These are phyloP conservation scores for Omphalotus olearius DNA, from an alignment of 1,284 basidiomycete genomes.

Conservation along the genomic window DNA sequence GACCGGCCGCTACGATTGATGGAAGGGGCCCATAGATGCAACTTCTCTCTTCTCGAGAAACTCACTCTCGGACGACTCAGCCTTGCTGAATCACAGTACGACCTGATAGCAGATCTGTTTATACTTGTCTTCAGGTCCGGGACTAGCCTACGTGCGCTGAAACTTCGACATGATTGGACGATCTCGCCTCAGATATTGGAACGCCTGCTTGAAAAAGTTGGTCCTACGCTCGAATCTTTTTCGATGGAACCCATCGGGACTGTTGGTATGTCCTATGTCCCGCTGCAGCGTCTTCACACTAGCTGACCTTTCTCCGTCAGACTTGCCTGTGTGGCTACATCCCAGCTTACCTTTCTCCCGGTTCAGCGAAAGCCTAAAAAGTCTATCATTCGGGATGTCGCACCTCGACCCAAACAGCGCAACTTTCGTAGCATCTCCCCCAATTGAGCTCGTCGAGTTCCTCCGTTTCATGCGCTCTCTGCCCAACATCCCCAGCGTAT, in stretches of 20 bases:
- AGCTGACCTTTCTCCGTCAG: not conserved
- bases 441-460: constrained; percentile 6
- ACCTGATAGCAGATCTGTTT: constrained; percentile 4
- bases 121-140: constrained; percentile 1
- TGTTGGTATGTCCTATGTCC: not conserved
- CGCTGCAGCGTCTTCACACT: not conserved
- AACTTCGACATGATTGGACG: constrained; percentile 5
- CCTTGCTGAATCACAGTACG: not conserved
- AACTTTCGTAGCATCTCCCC: constrained; percentile 2
- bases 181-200: constrained; percentile 5
- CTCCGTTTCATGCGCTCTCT: constrained; percentile 1
- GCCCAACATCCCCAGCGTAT: constrained; percentile 2
- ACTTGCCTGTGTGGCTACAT: constrained; percentile 3
- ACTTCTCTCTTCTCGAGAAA: constrained; percentile 1
- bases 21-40: not conserved
- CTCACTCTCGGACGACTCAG: constrained; percentile 3
- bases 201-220: not conserved
- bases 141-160: not conserved
- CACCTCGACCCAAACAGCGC: not conserved
- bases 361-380: not conserved
- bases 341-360: constrained; percentile 4
- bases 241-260: constrained; percentile 6
- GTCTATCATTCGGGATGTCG: constrained; percentile 4
- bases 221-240: constrained; percentile 2
- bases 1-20: not conserved